A percentile compares a stretch with the other conserved stretches of the same genome.
phyloP scores from a whole-genome alignment of 2,329 filamentous ascomycete species.

The Sporothrix humicola region DNA sequence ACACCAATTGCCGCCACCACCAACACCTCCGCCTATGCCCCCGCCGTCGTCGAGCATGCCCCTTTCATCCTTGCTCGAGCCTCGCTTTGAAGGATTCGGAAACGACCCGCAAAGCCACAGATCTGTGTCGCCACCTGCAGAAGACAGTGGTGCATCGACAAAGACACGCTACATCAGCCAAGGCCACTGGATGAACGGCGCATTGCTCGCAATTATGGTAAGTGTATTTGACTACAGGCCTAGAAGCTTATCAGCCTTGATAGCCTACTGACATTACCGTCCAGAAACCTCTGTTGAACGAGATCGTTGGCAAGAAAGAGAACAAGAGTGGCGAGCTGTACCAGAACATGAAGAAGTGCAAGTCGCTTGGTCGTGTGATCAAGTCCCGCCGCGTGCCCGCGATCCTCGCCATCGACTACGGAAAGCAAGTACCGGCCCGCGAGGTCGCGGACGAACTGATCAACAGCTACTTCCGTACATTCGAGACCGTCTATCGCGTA shows the following conservation, averaged over 20 bases:
- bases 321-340: slow-evolving; percentile 46
- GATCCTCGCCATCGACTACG: slow-evolving; percentile 44
- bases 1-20: slow-evolving; percentile 19
- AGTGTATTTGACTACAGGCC: slow-evolving; percentile 36
- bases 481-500: slow-evolving; percentile 62
- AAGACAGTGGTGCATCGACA: slow-evolving; percentile 28
- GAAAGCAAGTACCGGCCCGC: slow-evolving; percentile 48
- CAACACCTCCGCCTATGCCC: slow-evolving; percentile 16
- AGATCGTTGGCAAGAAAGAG: slow-evolving; percentile 51
- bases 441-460: slow-evolving; percentile 57
- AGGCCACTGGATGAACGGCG: slow-evolving; percentile 59
- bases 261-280: not conserved
- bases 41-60: slow-evolving; percentile 21
- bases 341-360: slow-evolving; percentile 55
- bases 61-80: slow-evolving; percentile 12
- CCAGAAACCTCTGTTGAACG: slow-evolving; percentile 50
- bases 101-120: slow-evolving; percentile 8
- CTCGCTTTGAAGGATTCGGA: slow-evolving; percentile 25
- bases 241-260: too few species aligned
- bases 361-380: slow-evolving; percentile 58
- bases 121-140: not conserved
- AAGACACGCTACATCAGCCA: slow-evolving; percentile 63
- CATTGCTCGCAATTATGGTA: slow-evolving; percentile 52
- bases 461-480: slow-evolving; percentile 59
- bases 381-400: slow-evolving; percentile 51